These are phyloP conservation scores for Cucumis melo DNA, from an alignment of 306 rosid species.

Conservation along the genomic window DNA sequence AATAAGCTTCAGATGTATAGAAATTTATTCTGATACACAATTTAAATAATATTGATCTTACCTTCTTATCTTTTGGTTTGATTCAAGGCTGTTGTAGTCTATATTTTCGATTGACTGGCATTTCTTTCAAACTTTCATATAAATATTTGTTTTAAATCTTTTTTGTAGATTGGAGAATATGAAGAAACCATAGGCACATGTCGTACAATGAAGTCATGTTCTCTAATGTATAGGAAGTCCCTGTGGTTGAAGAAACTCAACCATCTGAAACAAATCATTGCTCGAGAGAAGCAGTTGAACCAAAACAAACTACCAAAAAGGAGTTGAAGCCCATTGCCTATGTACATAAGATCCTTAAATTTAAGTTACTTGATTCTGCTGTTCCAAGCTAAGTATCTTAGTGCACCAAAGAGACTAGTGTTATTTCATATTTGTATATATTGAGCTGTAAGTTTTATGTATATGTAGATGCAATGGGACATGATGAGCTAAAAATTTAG, in stretches of 20 bases:
- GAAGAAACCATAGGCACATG: constrained; percentile 57
- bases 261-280: constrained; percentile 53
- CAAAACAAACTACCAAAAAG: constrained; percentile 38
- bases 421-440: background rate
- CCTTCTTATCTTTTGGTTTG: background rate
- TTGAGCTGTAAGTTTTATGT: too few species aligned
- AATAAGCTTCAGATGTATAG: background rate
- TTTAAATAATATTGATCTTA: background rate
- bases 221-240: constrained; percentile 25
- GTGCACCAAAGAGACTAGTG: background rate
- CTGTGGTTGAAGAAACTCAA: constrained; percentile 48
- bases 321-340: constrained; percentile 45
- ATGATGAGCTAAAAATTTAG: too few species aligned
- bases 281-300: constrained; percentile 47
- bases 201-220: constrained; percentile 6
- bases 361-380: constrained; percentile 38
- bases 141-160: background rate
- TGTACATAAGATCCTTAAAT: constrained; percentile 50
- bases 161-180: constrained; percentile 61
- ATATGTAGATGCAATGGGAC: too few species aligned
- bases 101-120: background rate
- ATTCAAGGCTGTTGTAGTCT: background rate
- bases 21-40: background rate
- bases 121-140: background rate
- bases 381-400: constrained; percentile 13